Percentiles rank a stretch among this genome's conserved stretches.
Evolutionary conservation across 176 grass and related monocot genomes (phyloP).

Genomic region (Triticum turgidum): DNA sequence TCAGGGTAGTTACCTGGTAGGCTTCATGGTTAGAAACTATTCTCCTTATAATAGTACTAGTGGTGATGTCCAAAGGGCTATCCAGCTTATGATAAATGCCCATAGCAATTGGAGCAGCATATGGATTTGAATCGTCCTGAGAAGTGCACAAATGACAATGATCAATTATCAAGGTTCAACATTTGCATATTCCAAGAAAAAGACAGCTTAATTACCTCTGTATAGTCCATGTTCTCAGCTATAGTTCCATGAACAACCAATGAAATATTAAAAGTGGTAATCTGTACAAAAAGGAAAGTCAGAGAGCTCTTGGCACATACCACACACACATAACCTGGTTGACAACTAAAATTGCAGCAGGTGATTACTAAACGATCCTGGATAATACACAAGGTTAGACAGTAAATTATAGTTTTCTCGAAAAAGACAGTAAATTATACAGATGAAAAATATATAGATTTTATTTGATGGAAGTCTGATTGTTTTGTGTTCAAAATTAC

Average conservation of each 20-base stretch:
- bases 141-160: neutral
- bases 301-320: neutral
- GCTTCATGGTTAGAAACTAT: constrained; percentile 97
- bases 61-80: constrained; percentile 90
- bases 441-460: neutral
- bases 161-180: constrained; percentile 8
- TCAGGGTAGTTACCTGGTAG: constrained; percentile 63
- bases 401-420: neutral
- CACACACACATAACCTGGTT: neutral
- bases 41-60: constrained; percentile 92
- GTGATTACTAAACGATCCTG: neutral
- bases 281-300: constrained; percentile 40
- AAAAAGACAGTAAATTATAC: neutral
- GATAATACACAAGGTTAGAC: neutral
- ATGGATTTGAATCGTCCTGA: constrained; percentile 83
- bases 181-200: constrained; percentile 16
- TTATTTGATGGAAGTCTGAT: neutral
- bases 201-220: constrained; percentile 39
- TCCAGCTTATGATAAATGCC: constrained; percentile 70
- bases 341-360: neutral
- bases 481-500: neutral
- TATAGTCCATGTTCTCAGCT: constrained; percentile 85
- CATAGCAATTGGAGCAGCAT: constrained; percentile 75
- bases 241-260: constrained; percentile 77
- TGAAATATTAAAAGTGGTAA: constrained; percentile 84